These are phyloP conservation scores for Paraphaeosphaeria minitans DNA, from an alignment of 2,329 filamentous ascomycete species.

Conservation along the genomic window DNA sequence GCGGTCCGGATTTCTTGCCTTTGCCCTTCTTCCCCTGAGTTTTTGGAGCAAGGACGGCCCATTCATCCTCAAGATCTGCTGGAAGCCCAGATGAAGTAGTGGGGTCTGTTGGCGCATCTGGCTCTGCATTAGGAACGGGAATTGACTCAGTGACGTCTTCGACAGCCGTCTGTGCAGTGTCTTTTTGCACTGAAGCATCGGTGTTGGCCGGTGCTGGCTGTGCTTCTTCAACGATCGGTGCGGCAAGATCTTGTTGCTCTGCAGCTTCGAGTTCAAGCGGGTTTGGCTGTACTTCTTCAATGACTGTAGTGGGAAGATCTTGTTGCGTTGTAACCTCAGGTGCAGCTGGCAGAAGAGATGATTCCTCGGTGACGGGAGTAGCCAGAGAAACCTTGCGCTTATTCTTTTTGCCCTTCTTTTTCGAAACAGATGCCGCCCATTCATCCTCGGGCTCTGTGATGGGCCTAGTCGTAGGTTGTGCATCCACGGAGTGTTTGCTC, in stretches of 20 bases:
- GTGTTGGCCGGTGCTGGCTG: background rate
- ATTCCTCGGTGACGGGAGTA: background rate
- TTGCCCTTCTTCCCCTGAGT: constrained; percentile 29
- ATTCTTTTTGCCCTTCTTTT: constrained; percentile 29
- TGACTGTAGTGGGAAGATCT: background rate
- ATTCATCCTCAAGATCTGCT: constrained; percentile 9
- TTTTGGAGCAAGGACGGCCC: constrained; percentile 14
- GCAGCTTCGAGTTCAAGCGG: background rate
- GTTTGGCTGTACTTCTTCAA: background rate
- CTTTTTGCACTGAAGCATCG: background rate
- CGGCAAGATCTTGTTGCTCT: background rate
- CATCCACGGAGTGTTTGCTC: background rate
- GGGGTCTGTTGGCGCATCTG: background rate
- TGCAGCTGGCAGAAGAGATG: background rate
- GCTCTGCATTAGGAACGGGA: background rate
- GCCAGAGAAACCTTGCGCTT: constrained; percentile 19
- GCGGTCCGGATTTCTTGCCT: constrained; percentile 24
- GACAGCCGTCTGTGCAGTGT: background rate
- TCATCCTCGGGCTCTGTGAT: constrained; percentile 8
- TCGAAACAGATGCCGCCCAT: constrained; percentile 16
- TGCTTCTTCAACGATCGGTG: background rate
- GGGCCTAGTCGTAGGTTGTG: background rate
- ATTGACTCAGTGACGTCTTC: background rate
- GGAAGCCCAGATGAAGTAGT: background rate
- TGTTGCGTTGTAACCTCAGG: background rate